A percentile compares a stretch with the other conserved stretches of the same genome.
phyloP scores from a whole-genome alignment of 2,329 filamentous ascomycete species.

The Didymella exigua region DNA sequence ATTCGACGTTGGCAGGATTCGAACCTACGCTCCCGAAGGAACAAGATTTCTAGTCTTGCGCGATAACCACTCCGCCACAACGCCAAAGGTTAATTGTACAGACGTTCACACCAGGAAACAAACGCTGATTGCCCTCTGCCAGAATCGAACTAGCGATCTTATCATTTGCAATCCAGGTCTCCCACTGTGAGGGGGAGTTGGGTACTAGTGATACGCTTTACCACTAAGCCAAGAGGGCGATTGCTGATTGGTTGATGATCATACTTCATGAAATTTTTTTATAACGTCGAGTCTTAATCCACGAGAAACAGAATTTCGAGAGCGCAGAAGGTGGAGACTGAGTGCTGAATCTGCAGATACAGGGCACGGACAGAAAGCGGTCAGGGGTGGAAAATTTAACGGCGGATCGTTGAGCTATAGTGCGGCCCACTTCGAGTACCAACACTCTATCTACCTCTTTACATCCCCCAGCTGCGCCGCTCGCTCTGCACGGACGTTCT shows the following conservation, averaged over 20 bases:
- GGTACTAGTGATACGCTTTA: conserved; percentile 19
- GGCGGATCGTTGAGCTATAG: too few species aligned
- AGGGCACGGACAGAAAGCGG: neutral
- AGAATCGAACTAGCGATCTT: conserved; percentile 20
- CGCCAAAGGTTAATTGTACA: conserved; percentile 23
- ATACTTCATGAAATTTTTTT: too few species aligned
- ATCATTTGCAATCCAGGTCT: conserved; percentile 5
- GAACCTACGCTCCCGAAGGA: conserved; percentile 1
- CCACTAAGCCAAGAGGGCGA: conserved; percentile 21
- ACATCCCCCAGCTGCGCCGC: neutral
- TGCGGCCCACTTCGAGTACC: too few species aligned
- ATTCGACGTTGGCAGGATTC: conserved; percentile 35
- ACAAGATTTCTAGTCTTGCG: conserved; percentile 12
- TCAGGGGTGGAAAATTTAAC: neutral
- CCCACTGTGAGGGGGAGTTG: neutral
- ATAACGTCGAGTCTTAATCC: neutral
- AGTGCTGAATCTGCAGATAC: neutral
- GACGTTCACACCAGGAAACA: conserved; percentile 7
- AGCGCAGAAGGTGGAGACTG: neutral
- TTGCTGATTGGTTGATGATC: conserved; percentile 13
- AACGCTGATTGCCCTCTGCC: conserved; percentile 14
- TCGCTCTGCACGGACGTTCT: neutral
- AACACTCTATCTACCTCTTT: too few species aligned
- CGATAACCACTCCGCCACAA: conserved; percentile 50
- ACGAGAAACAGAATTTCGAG: neutral